Evolutionary conservation across 225 moss, liverwort and hornwort species (phyloP), one percentile per base, ranked within the genome.

Genomic region (Asterella californica): DNA sequence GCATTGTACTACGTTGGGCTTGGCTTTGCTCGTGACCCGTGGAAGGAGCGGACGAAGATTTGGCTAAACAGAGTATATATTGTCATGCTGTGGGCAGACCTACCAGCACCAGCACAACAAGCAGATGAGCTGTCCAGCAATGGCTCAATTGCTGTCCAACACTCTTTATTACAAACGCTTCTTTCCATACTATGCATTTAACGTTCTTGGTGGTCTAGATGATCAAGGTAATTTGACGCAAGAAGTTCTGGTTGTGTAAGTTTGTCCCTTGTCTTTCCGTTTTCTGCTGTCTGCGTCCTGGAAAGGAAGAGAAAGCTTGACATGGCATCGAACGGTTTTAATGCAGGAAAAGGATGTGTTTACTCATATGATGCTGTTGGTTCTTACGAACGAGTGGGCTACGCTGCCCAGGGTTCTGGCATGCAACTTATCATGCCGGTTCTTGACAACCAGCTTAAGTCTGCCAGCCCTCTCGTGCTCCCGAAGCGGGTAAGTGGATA

Each of bases 81-180:
- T 46, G 10, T 74, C 2, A 6, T 52, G 29, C 32, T 49, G 36
- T 52, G 64, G 78, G 76, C 75, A 92, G 92, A 87, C 89, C 71
- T 96, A 94, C 74, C 96, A 96, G 86, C 91, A 96, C 78, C 90
- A 94, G 81, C 96, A 94, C 78, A 90, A 77, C 83, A 96, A 94
- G 94, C 94, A 90, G 81, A 96, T 96, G 90, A 93, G 94, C 84
- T 94, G 94, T 79, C 96, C 96, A 25, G 94, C 96, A 71, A 96
- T 96, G 96, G 96, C 96, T n/a, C 96, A 96, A 75, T 82, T 96
- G 79, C 89, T 96, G 50, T 96, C 96, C 5, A 96, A 96, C 82
- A 96, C 96, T 10, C 91, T 96, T 11, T 96, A 96, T 77, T 96
- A 96, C 87, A 96, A 96, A 83, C 94, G 96, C 15, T 94, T 96